Conservation (phyloP, 1,284 basidiomycete species). For the Cutaneotrichosporon cutaneum region DNA sequence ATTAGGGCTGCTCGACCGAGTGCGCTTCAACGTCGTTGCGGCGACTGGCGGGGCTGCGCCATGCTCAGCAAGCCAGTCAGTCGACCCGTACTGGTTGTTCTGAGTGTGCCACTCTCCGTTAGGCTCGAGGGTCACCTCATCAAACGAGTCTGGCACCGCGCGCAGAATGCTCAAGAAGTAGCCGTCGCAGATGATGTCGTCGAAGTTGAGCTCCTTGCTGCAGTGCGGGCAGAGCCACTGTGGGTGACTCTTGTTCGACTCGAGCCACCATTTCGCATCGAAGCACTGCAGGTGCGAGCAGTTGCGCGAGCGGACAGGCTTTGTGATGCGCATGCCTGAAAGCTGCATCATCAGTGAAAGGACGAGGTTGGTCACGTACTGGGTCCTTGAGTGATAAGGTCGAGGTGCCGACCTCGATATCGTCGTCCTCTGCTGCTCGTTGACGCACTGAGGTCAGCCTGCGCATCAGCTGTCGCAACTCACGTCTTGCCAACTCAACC, state of each 20-base stretch:
- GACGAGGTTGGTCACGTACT: slow-evolving; percentile 57
- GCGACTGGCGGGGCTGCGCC: not conserved
- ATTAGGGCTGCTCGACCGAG: slow-evolving; percentile 10
- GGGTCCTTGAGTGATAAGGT: slow-evolving; percentile 90
- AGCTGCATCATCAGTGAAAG: slow-evolving; percentile 58
- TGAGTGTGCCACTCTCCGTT: slow-evolving; percentile 93
- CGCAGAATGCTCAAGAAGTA: slow-evolving; percentile 38
- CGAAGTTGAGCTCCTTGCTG: slow-evolving; percentile 70
- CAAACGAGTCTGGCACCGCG: slow-evolving; percentile 65
- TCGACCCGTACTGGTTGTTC: slow-evolving; percentile 78
- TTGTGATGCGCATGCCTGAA: slow-evolving; percentile 80
- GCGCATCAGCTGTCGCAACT: not conserved
- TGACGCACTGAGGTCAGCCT: slow-evolving; percentile 60
- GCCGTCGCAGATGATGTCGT: slow-evolving; percentile 87
- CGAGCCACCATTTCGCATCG: slow-evolving; percentile 90
- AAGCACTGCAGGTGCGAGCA: slow-evolving; percentile 96
- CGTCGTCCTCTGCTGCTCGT: slow-evolving; percentile 69
- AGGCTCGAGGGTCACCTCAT: slow-evolving; percentile 89
- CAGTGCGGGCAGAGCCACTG: slow-evolving; percentile 97
- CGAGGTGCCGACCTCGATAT: slow-evolving; percentile 80
- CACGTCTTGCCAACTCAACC: slow-evolving; percentile 24
- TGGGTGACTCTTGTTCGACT: slow-evolving; percentile 93
- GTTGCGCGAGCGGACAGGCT: slow-evolving; percentile 76
- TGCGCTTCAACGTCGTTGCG: slow-evolving; percentile 7
- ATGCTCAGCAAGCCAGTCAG: slow-evolving; percentile 60